These are phyloP conservation scores for Leccinum boreale DNA, from an alignment of 768 basidiomycete genomes.

Conservation along the genomic window DNA sequence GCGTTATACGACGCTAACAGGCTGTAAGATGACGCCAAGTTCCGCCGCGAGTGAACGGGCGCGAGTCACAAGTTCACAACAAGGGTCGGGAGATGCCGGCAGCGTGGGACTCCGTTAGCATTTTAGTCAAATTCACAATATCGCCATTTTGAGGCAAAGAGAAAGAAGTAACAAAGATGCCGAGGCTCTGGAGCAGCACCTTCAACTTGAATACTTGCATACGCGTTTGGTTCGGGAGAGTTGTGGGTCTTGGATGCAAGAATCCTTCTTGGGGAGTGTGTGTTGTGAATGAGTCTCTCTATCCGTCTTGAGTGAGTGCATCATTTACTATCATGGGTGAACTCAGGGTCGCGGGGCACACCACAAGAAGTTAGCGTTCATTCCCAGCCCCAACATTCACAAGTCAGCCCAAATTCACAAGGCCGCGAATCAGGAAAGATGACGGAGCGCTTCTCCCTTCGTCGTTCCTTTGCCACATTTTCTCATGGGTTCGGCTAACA, in stretches of 20 bases:
- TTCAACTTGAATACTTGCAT: not conserved
- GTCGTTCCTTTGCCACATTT: not conserved
- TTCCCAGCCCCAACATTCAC: not conserved
- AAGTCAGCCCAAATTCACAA: conserved; percentile 1
- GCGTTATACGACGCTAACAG: not conserved
- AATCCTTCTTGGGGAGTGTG: not conserved
- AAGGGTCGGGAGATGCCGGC: not conserved
- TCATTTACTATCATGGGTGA: not conserved
- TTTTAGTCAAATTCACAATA: not conserved
- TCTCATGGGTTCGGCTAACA: not conserved
- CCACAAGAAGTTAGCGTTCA: not conserved
- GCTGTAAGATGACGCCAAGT: not conserved
- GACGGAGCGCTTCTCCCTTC: not conserved
- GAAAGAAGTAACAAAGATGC: not conserved
- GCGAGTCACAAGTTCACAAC: too few species aligned
- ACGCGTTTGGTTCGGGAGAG: not conserved
- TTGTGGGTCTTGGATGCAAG: not conserved
- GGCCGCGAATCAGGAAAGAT: not conserved
- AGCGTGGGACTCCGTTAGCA: not conserved
- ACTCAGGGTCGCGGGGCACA: not conserved
- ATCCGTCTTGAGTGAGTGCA: not conserved
- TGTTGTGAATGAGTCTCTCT: not conserved
- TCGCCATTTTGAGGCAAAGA: not conserved
- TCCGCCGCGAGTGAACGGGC: not conserved
- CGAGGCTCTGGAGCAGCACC: not conserved